A percentile compares a stretch with the other conserved stretches of the same genome.
Conservation (phyloP, 1,284 basidiomycete genomes). For the Rhodotorula mucilaginosa region DNA sequence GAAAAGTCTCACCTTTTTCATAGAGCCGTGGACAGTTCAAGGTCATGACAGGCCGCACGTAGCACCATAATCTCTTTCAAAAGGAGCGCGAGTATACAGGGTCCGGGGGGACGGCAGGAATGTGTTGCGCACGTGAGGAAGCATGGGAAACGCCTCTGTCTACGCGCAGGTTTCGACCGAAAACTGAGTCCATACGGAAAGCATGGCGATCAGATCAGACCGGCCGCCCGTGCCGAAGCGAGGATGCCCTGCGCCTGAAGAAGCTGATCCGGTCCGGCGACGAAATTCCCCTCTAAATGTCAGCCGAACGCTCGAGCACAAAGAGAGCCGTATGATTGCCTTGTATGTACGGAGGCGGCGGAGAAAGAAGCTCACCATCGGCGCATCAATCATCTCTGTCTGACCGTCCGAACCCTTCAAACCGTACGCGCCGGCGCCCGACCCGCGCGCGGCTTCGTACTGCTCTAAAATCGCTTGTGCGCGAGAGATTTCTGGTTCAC, state of each 20-base stretch:
- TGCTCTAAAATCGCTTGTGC: constrained; percentile 69
- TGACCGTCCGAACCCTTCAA: constrained; percentile 58
- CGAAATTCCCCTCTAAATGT: no score
- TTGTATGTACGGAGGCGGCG: background rate
- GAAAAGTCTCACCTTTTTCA: no score
- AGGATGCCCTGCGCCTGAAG: constrained; percentile 7
- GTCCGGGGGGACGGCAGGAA: no score
- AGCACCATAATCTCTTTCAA: no score
- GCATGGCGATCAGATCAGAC: background rate
- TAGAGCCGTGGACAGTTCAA: no score
- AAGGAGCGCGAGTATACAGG: no score
- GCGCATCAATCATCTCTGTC: constrained; percentile 84
- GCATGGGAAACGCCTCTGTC: no score
- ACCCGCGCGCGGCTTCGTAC: constrained; percentile 53
- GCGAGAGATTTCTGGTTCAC: constrained; percentile 65
- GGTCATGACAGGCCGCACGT: no score
- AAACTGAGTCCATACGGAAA: no score
- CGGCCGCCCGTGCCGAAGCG: background rate
- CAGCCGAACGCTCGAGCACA: background rate
- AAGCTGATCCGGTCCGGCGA: background rate
- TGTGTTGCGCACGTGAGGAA: no score
- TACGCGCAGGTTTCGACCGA: no score
- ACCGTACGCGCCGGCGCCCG: constrained; percentile 61
- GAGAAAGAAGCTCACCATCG: constrained; percentile 75
- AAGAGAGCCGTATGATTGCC: background rate